Base-by-base conservation (phyloP, 2,329 filamentous ascomycete genomes). In the Plenodomus tracheiphilus region DNA sequence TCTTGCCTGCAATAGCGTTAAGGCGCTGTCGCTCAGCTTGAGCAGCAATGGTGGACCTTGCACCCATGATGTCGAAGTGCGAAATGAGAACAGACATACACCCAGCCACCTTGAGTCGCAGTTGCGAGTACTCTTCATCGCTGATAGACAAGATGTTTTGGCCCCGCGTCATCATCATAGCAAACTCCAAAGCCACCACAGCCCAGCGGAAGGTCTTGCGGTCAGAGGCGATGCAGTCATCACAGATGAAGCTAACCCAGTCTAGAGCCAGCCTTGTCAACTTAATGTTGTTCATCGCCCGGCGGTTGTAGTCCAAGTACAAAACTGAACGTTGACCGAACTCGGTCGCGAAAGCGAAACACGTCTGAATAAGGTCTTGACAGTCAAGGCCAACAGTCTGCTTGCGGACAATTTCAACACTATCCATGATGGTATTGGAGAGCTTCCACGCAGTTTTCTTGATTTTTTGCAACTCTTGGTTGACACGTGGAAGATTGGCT, bases 31-130 rank as follows among this genome's bases (percentile, higher is more conserved):
- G 92, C 74, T 99, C 94, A 2, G 91, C 91, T 74, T 97, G 91
- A 4, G 94, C 94, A 10, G 94, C 94, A 54, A 97, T 81, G 36
- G 87, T 97, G 6, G 92, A 96, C 64, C 93, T 85, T 20, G 94
- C 94, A 19, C 94, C 94, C 88, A 99, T 96, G 73, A 99, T 97
- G 72, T 99, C 94, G 65, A 99, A 99, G 73, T 99, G 94, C 9
- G 92, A 97, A 59, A 99, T 97, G 41, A 99, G 80, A 19, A 99
- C 81, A 17, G 91, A 92, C 94, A 99, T 99, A 72, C 94, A 99
- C 0, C 93, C 93, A 8, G 91, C 91, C 4, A 99, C 94, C 72
- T 97, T 97, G 49, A 85, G 81, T 38, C 93, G 84, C 54, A 99
- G 78, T 55, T 82, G 85, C 5, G 86, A 83, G 69, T 96, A 99